A percentile compares a stretch with the other conserved stretches of the same genome.
Conservation (phyloP, 23 red algal species). For the Chondrus crispus region DNA sequence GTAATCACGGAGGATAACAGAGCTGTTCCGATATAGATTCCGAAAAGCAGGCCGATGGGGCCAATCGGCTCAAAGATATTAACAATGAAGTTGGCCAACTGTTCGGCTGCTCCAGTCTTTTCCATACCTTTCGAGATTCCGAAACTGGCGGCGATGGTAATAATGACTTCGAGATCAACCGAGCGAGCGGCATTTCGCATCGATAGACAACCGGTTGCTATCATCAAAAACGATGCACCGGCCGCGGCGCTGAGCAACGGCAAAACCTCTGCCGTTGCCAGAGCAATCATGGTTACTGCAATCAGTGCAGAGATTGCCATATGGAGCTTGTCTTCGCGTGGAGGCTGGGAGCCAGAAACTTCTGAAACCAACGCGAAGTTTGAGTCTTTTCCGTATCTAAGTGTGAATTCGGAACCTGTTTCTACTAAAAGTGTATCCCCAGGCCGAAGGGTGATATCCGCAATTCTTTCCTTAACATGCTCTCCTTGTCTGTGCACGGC, state of each 20-base stretch:
- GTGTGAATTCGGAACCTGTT: slow-evolving; percentile 68
- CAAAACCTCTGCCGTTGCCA: slow-evolving; percentile 62
- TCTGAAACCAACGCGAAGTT: slow-evolving; percentile 87
- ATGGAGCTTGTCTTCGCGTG: slow-evolving; percentile 75
- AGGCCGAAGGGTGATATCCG: slow-evolving; percentile 59
- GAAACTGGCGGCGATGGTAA: slow-evolving; percentile 86
- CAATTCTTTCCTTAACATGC: slow-evolving; percentile 87
- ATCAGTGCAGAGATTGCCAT: slow-evolving; percentile 70
- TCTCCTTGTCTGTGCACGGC: slow-evolving; percentile 87
- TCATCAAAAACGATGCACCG: slow-evolving; percentile 53
- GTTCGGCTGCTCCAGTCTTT: slow-evolving; percentile 69
- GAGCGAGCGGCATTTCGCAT: slow-evolving; percentile 51
- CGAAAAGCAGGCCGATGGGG: slow-evolving; percentile 78
- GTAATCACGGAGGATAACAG: slow-evolving; percentile 77
- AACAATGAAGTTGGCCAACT: slow-evolving; percentile 75
- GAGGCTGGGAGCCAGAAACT: slow-evolving; percentile 70
- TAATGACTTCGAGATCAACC: slow-evolving; percentile 66
- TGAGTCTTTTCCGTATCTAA: slow-evolving; percentile 67
- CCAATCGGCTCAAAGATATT: slow-evolving; percentile 61
- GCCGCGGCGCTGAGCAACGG: slow-evolving; percentile 65
- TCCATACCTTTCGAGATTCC: slow-evolving; percentile 76
- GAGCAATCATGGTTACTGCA: slow-evolving; percentile 68
- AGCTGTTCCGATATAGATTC: slow-evolving; percentile 85
- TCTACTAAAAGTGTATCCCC: slow-evolving; percentile 90
- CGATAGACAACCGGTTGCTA: slow-evolving; percentile 77